Evolutionary conservation across 768 basidiomycete genomes (phyloP), one percentile per base, ranked within the genome.

Genomic region (Cystofilobasidium ferigula): DNA sequence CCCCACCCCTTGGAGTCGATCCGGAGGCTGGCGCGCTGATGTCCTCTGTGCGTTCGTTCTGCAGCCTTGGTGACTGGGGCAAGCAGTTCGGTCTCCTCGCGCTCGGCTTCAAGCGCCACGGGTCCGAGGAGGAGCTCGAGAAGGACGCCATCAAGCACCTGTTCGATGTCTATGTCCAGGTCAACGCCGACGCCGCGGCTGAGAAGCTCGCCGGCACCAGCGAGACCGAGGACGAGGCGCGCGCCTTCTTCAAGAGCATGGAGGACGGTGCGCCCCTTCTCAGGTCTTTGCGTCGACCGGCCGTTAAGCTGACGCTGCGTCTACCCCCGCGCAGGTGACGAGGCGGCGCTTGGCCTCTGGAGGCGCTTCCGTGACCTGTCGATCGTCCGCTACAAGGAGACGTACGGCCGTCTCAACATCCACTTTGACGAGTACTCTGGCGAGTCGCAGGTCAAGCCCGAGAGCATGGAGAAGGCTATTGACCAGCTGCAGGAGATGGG

Each of bases 81-180:
- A 97, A 92, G 47, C 94, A 97, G 82, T 92, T 90, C 43, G 74
- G 92, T 35, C 76, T 95, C 75, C 87, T 97, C 62, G 88, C 91
- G 0, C 82, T 86, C 57, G 94, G 94, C 0, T 97, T 88, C 72
- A 86, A 93, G 73, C 87, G 87, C 73, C 94, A 94, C 71, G 95
- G 94, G 12, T 86, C 85, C 3, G 82, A 87, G 69, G 87, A 87
- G 71, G 84, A 84, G 70, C 83, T 99, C 13, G 82, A 87, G 74
- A 81, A 82, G 70, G 87, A 99, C 73, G 85, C 94, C 1, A 95
- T 99, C 78, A 90, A 90, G 72, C 94, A 99, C 74, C 80, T 98
- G 5, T 91, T 88, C 74, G 84, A 94, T 36, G 83, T 99, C 57
- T 99, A 99, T 75, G 91, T 98, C 76, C 85, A 89, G 77, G 86